phyloP scores from a whole-genome alignment of 2,329 filamentous ascomycete genomes.

The Aspergillus novoparasiticus region DNA sequence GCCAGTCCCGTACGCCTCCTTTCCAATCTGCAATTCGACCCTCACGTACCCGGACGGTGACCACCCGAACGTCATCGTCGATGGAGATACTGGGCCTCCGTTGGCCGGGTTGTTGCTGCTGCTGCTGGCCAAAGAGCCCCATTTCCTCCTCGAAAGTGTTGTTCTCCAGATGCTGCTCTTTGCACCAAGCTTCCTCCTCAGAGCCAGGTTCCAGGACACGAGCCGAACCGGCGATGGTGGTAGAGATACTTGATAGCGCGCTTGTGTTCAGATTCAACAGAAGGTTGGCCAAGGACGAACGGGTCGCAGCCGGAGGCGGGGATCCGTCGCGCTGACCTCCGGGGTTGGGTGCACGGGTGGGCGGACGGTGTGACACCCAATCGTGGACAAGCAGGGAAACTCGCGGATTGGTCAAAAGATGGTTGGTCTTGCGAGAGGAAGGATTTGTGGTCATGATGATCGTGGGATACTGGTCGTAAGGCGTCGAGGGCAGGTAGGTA shows the following conservation, averaged over 20 bases:
- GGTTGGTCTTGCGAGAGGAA: constrained; percentile 70
- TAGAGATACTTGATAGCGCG: constrained; percentile 83
- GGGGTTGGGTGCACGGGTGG: constrained; percentile 62
- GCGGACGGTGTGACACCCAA: constrained; percentile 92
- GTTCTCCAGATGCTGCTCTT: constrained; percentile 81
- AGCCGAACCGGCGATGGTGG: constrained; percentile 90
- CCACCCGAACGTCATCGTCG: constrained; percentile 77
- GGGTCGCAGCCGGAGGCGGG: constrained; percentile 62
- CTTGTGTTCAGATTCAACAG: constrained; percentile 90
- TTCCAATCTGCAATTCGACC: constrained; percentile 94
- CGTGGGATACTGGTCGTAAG: constrained; percentile 69
- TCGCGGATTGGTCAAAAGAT: constrained; percentile 79
- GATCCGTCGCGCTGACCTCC: constrained; percentile 62
- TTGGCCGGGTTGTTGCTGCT: constrained; percentile 29
- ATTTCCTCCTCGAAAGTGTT: constrained; percentile 75
- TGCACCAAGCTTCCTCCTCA: constrained; percentile 83
- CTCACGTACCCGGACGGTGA: constrained; percentile 80
- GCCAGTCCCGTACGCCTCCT: constrained; percentile 84
- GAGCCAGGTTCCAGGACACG: constrained; percentile 71
- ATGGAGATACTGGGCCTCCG: constrained; percentile 63
- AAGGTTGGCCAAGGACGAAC: constrained; percentile 77
- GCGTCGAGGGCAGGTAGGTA: constrained; percentile 85
- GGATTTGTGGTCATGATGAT: constrained; percentile 93
- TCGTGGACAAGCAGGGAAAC: constrained; percentile 97
- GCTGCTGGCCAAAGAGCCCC: constrained; percentile 44